Percentiles rank a stretch among this genome's conserved stretches.
Evolutionary conservation across 257 asterid genomes (phyloP).

Genomic region (Petrea volubilis): DNA sequence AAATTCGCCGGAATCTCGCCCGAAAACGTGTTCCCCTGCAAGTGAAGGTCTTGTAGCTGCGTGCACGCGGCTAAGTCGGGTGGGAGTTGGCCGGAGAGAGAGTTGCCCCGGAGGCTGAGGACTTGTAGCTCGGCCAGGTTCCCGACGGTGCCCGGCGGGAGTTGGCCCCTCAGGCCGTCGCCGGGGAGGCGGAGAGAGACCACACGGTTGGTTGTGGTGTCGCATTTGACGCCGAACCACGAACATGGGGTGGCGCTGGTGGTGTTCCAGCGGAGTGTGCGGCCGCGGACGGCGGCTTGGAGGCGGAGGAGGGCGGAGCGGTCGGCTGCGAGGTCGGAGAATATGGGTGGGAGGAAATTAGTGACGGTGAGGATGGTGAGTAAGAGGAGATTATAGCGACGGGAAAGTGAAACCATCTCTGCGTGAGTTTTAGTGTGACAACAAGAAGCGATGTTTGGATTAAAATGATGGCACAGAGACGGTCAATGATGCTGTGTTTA

Average conservation of each 20-base stretch:
- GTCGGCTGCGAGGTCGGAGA: slow-evolving; percentile 44
- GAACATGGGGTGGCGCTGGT: slow-evolving; percentile 39
- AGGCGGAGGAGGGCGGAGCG: slow-evolving; percentile 56
- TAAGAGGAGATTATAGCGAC: slow-evolving; percentile 10
- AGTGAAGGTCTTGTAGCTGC: slow-evolving; percentile 33
- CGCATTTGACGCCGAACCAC: slow-evolving; percentile 60
- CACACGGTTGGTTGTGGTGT: slow-evolving; percentile 35
- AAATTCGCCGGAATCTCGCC: slow-evolving; percentile 51
- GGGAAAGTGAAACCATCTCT: slow-evolving; percentile 25
- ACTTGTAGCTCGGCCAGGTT: slow-evolving; percentile 44
- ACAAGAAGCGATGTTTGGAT: not conserved
- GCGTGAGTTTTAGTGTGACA: slow-evolving; percentile 19
- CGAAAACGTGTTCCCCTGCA: slow-evolving; percentile 51
- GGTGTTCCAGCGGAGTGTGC: slow-evolving; percentile 52
- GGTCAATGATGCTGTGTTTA: slow-evolving; percentile 14
- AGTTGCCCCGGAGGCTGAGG: slow-evolving; percentile 65
- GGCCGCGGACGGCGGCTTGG: slow-evolving; percentile 40
- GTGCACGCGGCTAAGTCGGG: slow-evolving; percentile 52
- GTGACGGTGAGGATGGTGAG: slow-evolving; percentile 24
- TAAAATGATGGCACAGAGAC: not conserved
- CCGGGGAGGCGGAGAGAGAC: slow-evolving; percentile 54
- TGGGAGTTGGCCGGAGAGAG: slow-evolving; percentile 54
- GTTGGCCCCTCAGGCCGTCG: slow-evolving; percentile 41
- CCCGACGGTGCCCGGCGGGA: slow-evolving; percentile 46
- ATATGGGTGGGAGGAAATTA: slow-evolving; percentile 19